Conservation (phyloP, 2,329 filamentous ascomycete genomes). For the Fusarium agapanthi region DNA sequence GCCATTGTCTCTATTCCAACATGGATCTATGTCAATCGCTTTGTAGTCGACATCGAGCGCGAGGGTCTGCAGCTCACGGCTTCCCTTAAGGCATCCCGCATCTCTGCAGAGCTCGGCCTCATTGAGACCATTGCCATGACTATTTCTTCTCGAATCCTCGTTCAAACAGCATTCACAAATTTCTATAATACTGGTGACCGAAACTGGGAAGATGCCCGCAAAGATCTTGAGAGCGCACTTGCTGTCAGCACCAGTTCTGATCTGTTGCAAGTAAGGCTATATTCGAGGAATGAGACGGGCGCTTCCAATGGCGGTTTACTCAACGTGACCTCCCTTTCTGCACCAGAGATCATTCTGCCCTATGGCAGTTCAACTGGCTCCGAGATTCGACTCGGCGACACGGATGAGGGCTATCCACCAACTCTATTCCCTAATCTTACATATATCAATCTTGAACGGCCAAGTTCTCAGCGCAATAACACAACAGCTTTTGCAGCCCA, state of each 20-base stretch:
- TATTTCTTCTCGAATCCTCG: slow-evolving; percentile 72
- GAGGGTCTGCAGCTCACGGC: slow-evolving; percentile 79
- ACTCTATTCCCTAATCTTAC: slow-evolving; percentile 82
- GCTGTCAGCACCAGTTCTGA: slow-evolving; percentile 64
- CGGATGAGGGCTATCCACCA: slow-evolving; percentile 73
- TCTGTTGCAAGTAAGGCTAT: slow-evolving; percentile 78
- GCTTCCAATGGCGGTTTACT: slow-evolving; percentile 62
- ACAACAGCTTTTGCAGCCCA: slow-evolving; percentile 56
- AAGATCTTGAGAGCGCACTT: slow-evolving; percentile 78
- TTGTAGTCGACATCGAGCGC: slow-evolving; percentile 61
- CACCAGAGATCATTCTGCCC: slow-evolving; percentile 67
- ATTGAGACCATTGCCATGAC: slow-evolving; percentile 78
- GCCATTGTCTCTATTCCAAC: slow-evolving; percentile 83
- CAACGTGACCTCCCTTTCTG: slow-evolving; percentile 65
- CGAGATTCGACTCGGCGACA: slow-evolving; percentile 68
- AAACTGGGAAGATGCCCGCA: slow-evolving; percentile 68
- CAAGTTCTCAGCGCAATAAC: slow-evolving; percentile 52
- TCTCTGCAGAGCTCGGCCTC: slow-evolving; percentile 80
- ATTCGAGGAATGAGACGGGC: slow-evolving; percentile 72
- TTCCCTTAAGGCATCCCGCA: slow-evolving; percentile 84
- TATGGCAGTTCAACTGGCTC: slow-evolving; percentile 66
- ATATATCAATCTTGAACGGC: slow-evolving; percentile 59
- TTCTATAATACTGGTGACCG: slow-evolving; percentile 59
- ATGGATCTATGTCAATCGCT: slow-evolving; percentile 66
- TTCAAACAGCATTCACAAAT: slow-evolving; percentile 61